Base-by-base conservation (phyloP, 2,329 filamentous ascomycete genomes). In the Scorias spongiosa region DNA sequence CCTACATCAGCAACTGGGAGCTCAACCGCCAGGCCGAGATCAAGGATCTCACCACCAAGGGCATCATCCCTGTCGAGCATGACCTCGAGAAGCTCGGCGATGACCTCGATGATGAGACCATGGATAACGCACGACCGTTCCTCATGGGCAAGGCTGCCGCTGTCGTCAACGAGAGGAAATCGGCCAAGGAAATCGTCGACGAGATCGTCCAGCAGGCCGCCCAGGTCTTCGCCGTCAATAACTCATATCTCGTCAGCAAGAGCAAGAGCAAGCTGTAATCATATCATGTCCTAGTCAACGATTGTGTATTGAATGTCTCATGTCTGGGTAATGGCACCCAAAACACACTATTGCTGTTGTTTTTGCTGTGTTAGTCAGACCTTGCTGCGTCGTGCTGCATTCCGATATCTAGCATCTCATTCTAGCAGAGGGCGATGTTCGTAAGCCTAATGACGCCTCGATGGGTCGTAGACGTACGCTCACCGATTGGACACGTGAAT, bases 111-210 rank as follows among this genome's bases (percentile, higher is more conserved):
- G 88, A 95, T 47, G 86, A 96, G 36, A 76, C 82, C 29, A 79
- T 98, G 69, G 91, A 96, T 63, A 86, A 91, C 61, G 88, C 86
- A 58, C 76, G 86, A 46, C 88, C 88, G 11, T 93, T 78, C 72
- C 68, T 95, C 55, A 98, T 98, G 91, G 91, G 91, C 64, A 93
- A 96, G 75, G 89, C 84, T 48, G 84, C 91, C 32, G 89, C 91
- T 26, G 85, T 95, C 29, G 84, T 91, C 45, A 91, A 89, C 59
- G 87, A 96, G 69, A 83, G 81, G 72, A 93, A 93, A 78, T 70
- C 75, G 34, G 91, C 91, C 49, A 93, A 88, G 75, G 84, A 66
- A 14, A 89, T 98, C 48, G 81, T 98, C 34, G 91, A 98, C 59
- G 91, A 98, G 70, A 82, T 98, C 56, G 84, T 98, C 50, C 66